Evolutionary conservation across 2,329 filamentous ascomycete species (phyloP), one percentile per base, ranked within the genome.

Genomic region (Penicillium sp.): DNA sequence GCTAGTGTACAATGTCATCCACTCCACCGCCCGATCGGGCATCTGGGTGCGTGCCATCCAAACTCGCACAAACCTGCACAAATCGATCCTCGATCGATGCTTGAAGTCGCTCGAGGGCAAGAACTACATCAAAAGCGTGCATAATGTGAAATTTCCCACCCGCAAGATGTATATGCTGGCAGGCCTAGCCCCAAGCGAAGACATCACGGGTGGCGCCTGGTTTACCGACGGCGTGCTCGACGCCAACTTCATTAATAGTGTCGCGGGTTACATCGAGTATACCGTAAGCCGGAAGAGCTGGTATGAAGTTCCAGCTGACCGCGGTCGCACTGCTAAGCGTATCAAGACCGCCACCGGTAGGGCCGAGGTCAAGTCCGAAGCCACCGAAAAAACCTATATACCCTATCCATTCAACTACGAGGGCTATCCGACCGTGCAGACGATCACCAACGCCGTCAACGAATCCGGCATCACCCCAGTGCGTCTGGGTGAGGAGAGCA

Each of bases 101-200:
- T 81, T 97, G 62, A 96, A 95, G 76, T 85, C 86, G 57, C 85
- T 99, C 56, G 89, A 95, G 71, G 77, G 81, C 36, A 92, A 90
- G 70, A 85, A 85, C 33, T 85, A 95, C 69, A 91, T 99, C 71
- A 88, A 89, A 65, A 85, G 86, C 52, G 91, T 97, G 75, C 94
- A 93, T 75, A 94, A 88, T 71, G 91, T 95, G 73, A 91, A 95
- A 75, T 87, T 89, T 67, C 90, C 90, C 26, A 89, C 87, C 61
- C 88, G 94, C 69, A 96, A 95, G 75, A 96, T 95, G 82, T 99
- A 94, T 79, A 95, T 99, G 81, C 86, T 96, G 66, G 85, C 87
- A 49, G 86, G 87, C 57, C 82, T 99, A 55, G 84, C 85, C 10
- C 93, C 94, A 0, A 90, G 87, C 49, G 92, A 96, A 57, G 88